Percentiles rank a stretch among this genome's conserved stretches.
Conservation (phyloP, 345 rosid genomes). For the Hibiscus syriacus region DNA sequence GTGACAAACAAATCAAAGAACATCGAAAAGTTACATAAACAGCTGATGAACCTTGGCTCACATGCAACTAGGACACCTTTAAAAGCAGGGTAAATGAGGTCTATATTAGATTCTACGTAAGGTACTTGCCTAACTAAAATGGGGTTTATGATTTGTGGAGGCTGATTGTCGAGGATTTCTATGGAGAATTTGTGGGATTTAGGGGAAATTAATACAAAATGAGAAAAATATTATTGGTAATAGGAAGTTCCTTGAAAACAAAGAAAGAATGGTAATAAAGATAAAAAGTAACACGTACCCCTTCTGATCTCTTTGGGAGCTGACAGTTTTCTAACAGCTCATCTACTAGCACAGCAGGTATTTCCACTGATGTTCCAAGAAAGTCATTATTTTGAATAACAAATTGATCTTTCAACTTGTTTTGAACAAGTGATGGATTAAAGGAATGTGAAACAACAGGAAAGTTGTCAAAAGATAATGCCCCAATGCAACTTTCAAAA, state of each 20-base stretch:
- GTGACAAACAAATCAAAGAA: neutral
- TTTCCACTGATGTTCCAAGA: conserved; percentile 21
- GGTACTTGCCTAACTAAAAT: neutral
- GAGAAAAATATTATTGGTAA: conserved; percentile 1
- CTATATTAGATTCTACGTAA: neutral
- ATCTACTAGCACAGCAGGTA: conserved; percentile 23
- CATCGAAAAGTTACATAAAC: neutral
- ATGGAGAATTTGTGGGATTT: too few relatives aligned
- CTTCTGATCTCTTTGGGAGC: conserved; percentile 20
- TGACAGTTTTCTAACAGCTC: conserved; percentile 23
- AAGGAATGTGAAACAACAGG: conserved; percentile 13
- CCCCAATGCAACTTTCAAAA: conserved; percentile 23
- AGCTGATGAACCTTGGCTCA: neutral
- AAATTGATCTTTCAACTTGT: conserved; percentile 20
- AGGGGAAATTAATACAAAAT: neutral
- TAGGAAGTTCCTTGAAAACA: neutral
- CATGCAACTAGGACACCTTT: neutral
- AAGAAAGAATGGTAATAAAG: conserved; percentile 1
- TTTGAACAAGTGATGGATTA: conserved; percentile 21
- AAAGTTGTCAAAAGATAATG: conserved; percentile 34
- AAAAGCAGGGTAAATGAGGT: neutral
- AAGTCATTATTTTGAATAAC: conserved; percentile 23
- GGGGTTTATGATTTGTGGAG: neutral
- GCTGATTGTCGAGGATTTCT: neutral
- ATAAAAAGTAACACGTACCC: conserved; percentile 25